phyloP scores from a whole-genome alignment of 2,329 filamentous ascomycete species.

The Aspergillus aculeatus region DNA sequence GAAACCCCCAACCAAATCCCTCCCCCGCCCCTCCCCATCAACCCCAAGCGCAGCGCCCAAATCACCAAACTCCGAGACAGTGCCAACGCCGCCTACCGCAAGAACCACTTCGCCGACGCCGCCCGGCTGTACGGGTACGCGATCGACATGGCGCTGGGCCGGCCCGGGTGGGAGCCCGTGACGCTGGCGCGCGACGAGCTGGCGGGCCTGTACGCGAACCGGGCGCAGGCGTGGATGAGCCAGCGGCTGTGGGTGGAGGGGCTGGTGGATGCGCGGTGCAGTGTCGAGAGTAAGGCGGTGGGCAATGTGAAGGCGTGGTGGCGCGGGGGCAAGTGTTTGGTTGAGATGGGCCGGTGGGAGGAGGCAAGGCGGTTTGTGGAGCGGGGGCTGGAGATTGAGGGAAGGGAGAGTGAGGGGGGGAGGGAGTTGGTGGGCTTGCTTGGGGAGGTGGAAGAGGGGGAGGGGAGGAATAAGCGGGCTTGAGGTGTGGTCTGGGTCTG shows the following conservation, averaged over 20 bases:
- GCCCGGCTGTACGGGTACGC: slow-evolving; percentile 80
- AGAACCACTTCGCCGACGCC: slow-evolving; percentile 71
- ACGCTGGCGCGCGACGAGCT: slow-evolving; percentile 83
- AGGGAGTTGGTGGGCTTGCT: slow-evolving; percentile 59
- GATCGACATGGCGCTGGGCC: slow-evolving; percentile 78
- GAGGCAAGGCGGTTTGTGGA: slow-evolving; percentile 80
- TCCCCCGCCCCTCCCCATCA: slow-evolving; percentile 83
- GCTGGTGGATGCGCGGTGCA: slow-evolving; percentile 81
- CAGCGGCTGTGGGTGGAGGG: slow-evolving; percentile 80
- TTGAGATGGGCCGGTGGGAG: slow-evolving; percentile 84
- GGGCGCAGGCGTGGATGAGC: slow-evolving; percentile 87
- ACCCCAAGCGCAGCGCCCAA: slow-evolving; percentile 85
- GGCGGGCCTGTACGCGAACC: slow-evolving; percentile 74
- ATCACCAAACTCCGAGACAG: slow-evolving; percentile 88
- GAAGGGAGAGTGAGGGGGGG: slow-evolving; percentile 51
- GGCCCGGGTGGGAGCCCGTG: slow-evolving; percentile 85
- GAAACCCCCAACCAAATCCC: slow-evolving; percentile 64
- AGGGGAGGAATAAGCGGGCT: slow-evolving; percentile 44
- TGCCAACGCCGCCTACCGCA: slow-evolving; percentile 80
- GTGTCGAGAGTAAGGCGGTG: slow-evolving; percentile 79
- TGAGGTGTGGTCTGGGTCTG: not conserved
- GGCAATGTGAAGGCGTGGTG: slow-evolving; percentile 96
- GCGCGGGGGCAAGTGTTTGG: slow-evolving; percentile 76
- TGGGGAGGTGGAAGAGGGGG: slow-evolving; percentile 62
- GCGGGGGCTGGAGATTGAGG: slow-evolving; percentile 78